Evolutionary conservation across 768 basidiomycete species (phyloP), one percentile per base, ranked within the genome.

Genomic region (Lanmaoa rubissima): DNA sequence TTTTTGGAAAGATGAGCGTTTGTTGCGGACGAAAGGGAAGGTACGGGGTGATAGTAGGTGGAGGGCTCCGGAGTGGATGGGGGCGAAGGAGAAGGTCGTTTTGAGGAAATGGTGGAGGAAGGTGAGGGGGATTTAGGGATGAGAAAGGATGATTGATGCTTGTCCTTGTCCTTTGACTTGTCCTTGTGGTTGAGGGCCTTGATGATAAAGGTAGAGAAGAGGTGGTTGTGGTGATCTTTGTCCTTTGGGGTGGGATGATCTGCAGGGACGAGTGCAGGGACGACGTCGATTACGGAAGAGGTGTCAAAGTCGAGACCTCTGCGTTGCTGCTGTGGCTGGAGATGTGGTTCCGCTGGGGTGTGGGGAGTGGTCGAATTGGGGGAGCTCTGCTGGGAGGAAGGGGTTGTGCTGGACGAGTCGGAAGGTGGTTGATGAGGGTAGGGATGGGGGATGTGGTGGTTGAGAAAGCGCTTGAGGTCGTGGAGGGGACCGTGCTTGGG

Each of bases 1-100:
- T 98, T 98, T 78, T 98, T 98, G n/a, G 89, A 78, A 55, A 99
- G 78, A 71, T 97, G 94, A 14, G 91, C 92, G 51, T 95, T 87
- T 3, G 91, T 92, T 6, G 89, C 91, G 48, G 87, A 85, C 14
- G 89, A 85, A 24, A 94, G 82, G 3, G 90, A 90, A 26, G 78
- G 70, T 38, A 84, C 75, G 54, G 77, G 74, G 26, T 76, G 72
- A 14, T 70, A 58, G 57, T 57, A 48, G 61, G 61, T 57, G 54
- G 58, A 51, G 34, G 61, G 67, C 11, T 67, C 61, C 9, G 74
- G 61, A 0, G 69, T 62, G 16, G 53, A 32, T 0, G 72, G 61
- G 4, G 69, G 69, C 0, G 69, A 68, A 45, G 42, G 68, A 5
- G 74, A 73, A 2, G 61, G 62, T 28, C 58, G 71, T n/a, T 60